Evolutionary conservation across 768 basidiomycete species (phyloP), one percentile per base, ranked within the genome.

Genomic region (Podaxis sp.): DNA sequence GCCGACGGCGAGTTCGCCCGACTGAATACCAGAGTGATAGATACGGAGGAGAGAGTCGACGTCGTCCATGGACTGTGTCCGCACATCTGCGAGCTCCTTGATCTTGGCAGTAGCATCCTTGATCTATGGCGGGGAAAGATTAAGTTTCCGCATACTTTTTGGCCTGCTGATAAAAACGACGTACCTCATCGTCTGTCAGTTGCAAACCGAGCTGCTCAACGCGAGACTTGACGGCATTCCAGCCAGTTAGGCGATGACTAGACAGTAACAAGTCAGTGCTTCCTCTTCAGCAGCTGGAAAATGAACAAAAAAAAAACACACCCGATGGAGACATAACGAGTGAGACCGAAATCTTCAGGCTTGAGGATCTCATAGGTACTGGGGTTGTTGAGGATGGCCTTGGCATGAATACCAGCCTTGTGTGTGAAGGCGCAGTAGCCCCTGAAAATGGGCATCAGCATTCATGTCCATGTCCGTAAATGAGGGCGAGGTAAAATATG

Each of bases 351-450:
- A 79, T 99, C 97, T 76, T 96, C 94, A 15, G 97, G 97, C 87
- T 95, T 98, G 76, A 97, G 86, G 75, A 98, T 98, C 79, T 99
- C 96, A 77, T 99, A 99, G 9, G 97, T 99, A 71, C 92, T 93
- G 1, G 97, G 97, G 84, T 99, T 99, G 81, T 98, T 68, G 30
- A 76, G 87, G 76, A 99, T 99, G 42, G 97, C 97, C 84, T 99
- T 99, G 79, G 97, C 97, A 77, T 99, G 97, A 67, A 99, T 99
- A 74, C 97, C 97, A 22, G 97, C 97, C 89, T 99, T 99, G 88
- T 99, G 97, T 28, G 97, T 99, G 82, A 99, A 99, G 3, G 97
- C 97, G 73, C 97, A 99, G 79, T 98, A 99, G 15, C 97, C 97
- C 61, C 96, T 98, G 67, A 3, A 46, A n/a, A 51, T 48, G 26